Evolutionary conservation across 768 basidiomycete species (phyloP), one percentile per base, ranked within the genome.

Genomic region (Epithele typhae): DNA sequence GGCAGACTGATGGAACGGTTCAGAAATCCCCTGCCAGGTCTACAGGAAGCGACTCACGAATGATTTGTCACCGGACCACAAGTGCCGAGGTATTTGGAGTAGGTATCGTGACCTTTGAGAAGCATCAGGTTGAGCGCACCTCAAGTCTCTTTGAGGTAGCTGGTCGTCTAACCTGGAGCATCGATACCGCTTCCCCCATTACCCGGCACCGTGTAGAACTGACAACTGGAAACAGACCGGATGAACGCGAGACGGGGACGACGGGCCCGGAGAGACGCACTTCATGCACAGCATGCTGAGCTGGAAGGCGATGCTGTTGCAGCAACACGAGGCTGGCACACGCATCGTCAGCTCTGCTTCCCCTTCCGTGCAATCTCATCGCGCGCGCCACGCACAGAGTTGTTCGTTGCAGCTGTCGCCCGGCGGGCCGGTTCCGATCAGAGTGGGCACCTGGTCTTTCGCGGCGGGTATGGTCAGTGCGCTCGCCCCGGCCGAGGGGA

Each of bases 231-330:
- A n/a, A n/a, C n/a, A n/a, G n/a, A n/a, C n/a, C n/a, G n/a, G n/a
- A n/a, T n/a, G n/a, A n/a, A n/a, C n/a, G 24, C 14, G 1, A 4
- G 21, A 32, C 5, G 23, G 11, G 14, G 33, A 17, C n/a, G 22
- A 5, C 6, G 17, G 17, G 5, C 25, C 35, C 10, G n/a, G 17
- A 1, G 33, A 7, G 17, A 36, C 54, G 4, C 33, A 56, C 55
- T 56, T 56, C 48, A 51, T 50, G 36, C 55, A 56, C 8, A 56
- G 42, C 55, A 56, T 56, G 41, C 55, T 56, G 25, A 56, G 32
- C 37, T 43, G 40, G 36, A 35, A 56, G 6, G 55, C 38, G 3
- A 56, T 25, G 3, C 48, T 44, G 21, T 56, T 56, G 23, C 55
- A 56, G 27, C 55, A 56, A 25, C 55, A 56, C 12, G 10, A n/a